Base-by-base conservation (phyloP, 208 protist genomes). In the Leishmania braziliensis region DNA sequence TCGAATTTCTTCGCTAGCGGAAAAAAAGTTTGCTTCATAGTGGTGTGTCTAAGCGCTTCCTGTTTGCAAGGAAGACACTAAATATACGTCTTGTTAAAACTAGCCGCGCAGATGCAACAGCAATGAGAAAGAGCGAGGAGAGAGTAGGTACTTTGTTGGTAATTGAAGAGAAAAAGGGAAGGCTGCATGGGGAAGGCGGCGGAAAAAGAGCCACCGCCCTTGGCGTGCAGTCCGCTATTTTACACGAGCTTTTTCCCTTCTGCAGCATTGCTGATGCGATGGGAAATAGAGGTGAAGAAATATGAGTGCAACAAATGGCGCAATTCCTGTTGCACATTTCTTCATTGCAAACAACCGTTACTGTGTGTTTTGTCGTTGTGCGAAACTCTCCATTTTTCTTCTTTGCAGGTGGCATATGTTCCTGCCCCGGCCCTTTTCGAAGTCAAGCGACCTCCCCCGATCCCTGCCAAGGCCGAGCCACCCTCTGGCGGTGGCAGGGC, bases 1-100 rank as follows among this genome's bases (percentile, higher is more conserved):
- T 98, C 92, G n/a, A 94, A 87, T 56, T 89, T 93, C 68, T 88
- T 94, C 12, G 69, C 16, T 50, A 84, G 82, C 46, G 33, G 53
- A 36, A 53, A 50, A 39, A 84, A 46, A 2, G 77, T 83, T 6
- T 58, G 77, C 23, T 69, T 56, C 82, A 85, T 85, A 62, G 72
- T 80, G 29, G 2, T 0, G 54, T 60, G 33, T 39, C 20, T 3
- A n/a, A 50, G 5, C 53, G 16, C 36, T 72, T 72, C 12, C 43
- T 16, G 14, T 50, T n/a, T 14, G 39, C 3, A 53, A 10, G 3
- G 36, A 12, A 46, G 33, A 18, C 65, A 2, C 20, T 48, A 8
- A 23, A 20, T 3, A 72, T 16, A 23, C 10, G 4, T 50, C 5
- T 33, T 23, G 68, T 33, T 10, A 70, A 43, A 43, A 12, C 33